Conservation (phyloP, 2,329 filamentous ascomycete genomes). For the Penicillium rolfsii region DNA sequence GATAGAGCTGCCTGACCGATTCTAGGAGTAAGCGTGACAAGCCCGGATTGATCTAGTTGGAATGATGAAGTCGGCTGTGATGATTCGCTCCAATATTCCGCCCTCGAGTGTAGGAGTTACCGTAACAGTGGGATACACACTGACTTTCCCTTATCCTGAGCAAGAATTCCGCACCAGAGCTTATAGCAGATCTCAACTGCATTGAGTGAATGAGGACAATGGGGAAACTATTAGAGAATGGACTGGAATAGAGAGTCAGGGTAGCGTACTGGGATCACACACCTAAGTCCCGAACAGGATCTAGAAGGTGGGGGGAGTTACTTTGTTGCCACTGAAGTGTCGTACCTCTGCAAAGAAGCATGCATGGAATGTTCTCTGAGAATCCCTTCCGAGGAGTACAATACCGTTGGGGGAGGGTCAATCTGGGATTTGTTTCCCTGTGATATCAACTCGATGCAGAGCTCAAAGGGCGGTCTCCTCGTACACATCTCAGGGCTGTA, state of each 20-base stretch:
- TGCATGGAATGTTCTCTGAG: conserved; percentile 39
- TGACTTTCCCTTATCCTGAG: conserved; percentile 17
- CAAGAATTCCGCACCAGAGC: no score
- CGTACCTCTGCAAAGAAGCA: conserved; percentile 37
- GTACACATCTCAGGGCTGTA: conserved; percentile 1
- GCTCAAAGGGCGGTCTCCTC: conserved; percentile 23
- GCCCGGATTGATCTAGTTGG: conserved; percentile 1
- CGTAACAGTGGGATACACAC: background rate
- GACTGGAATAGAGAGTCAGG: conserved; percentile 17
- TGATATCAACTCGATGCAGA: conserved; percentile 9
- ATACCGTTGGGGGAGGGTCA: background rate
- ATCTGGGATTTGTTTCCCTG: background rate
- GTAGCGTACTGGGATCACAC: conserved; percentile 16
- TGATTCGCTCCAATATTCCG: conserved; percentile 7
- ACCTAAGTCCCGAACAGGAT: conserved; percentile 5
- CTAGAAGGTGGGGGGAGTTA: conserved; percentile 6
- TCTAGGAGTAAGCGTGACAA: background rate
- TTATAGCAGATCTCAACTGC: background rate
- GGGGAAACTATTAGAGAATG: conserved; percentile 16
- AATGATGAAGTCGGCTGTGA: background rate
- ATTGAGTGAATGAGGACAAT: conserved; percentile 12
- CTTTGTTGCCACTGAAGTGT: conserved; percentile 26
- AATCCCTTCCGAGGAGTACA: background rate
- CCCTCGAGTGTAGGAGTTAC: background rate
- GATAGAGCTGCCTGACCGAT: conserved; percentile 6